Evolutionary conservation across 2,329 filamentous ascomycete species (phyloP).

Genomic region (Golovinomyces cichoracearum): DNA sequence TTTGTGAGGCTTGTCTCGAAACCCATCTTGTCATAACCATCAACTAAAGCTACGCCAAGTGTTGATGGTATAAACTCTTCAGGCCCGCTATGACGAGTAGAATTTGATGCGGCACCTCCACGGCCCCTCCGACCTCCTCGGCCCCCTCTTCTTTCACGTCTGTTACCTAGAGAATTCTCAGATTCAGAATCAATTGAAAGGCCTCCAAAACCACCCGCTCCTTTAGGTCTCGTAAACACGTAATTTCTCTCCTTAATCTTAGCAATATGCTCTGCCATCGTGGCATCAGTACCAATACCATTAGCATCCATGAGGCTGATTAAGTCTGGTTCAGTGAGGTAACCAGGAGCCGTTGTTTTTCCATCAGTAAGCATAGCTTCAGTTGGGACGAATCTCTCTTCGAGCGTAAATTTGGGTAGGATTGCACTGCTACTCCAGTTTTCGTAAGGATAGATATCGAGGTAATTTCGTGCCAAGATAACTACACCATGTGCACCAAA

Average conservation of each 20-base stretch:
- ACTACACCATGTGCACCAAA: conserved; percentile 66
- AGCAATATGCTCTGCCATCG: conserved; percentile 94
- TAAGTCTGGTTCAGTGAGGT: conserved; percentile 81
- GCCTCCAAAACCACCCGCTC: conserved; percentile 9
- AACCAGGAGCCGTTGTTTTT: conserved; percentile 62
- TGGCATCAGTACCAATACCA: conserved; percentile 92
- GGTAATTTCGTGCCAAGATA: conserved; percentile 71
- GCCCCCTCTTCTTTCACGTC: conserved; percentile 18
- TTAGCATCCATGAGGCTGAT: conserved; percentile 97
- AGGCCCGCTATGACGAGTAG: conserved; percentile 23
- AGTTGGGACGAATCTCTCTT: conserved; percentile 63
- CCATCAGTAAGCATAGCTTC: conserved; percentile 78
- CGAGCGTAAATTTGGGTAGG: conserved; percentile 51
- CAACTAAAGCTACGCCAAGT: conserved; percentile 69
- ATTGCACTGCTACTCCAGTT: conserved; percentile 78
- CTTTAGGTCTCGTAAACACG: conserved; percentile 36
- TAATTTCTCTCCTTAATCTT: conserved; percentile 86
- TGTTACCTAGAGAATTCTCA: conserved; percentile 10
- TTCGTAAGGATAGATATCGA: conserved; percentile 89
- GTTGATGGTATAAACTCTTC: conserved; percentile 84
- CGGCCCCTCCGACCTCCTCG: conserved; percentile 18
- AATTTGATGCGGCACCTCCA: conserved; percentile 15
- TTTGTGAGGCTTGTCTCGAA: conserved; percentile 83
- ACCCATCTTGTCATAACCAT: conserved; percentile 85
- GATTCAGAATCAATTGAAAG: not conserved